Percentiles rank a stretch among this genome's conserved stretches.
Conservation (phyloP, 208 protist genomes). For the Acanthamoeba royreba region DNA sequence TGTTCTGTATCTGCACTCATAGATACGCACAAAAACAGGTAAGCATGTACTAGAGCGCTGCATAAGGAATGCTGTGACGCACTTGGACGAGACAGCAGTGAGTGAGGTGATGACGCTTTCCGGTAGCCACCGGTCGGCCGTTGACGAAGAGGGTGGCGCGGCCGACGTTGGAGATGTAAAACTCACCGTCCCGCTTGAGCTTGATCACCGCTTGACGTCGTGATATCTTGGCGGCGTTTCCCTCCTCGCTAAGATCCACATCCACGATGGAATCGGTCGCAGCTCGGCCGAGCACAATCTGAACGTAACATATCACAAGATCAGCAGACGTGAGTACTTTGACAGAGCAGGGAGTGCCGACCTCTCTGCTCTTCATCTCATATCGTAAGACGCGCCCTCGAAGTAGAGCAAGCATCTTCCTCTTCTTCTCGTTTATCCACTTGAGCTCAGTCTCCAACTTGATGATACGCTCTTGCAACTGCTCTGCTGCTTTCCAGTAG, state of each 20-base stretch:
- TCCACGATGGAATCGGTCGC: neutral
- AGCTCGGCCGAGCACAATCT: neutral
- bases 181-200: conserved; percentile 14
- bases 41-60: neutral
- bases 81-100: conserved; percentile 9
- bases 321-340: neutral
- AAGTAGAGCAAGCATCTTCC: neutral
- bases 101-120: neutral
- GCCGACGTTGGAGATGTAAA: conserved; percentile 7
- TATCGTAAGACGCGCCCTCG: neutral
- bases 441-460: neutral
- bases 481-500: neutral
- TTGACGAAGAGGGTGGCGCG: neutral
- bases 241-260: neutral
- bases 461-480: neutral
- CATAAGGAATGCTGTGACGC: neutral
- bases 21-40: neutral
- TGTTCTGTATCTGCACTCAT: neutral
- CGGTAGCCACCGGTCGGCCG: neutral
- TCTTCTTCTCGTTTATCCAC: neutral
- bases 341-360: neutral
- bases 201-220: conserved; percentile 20
- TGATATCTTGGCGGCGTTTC: neutral
- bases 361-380: conserved; percentile 46
- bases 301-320: neutral